Conservation (phyloP, 176 grass and related monocot species). For the Zea luxurians region DNA sequence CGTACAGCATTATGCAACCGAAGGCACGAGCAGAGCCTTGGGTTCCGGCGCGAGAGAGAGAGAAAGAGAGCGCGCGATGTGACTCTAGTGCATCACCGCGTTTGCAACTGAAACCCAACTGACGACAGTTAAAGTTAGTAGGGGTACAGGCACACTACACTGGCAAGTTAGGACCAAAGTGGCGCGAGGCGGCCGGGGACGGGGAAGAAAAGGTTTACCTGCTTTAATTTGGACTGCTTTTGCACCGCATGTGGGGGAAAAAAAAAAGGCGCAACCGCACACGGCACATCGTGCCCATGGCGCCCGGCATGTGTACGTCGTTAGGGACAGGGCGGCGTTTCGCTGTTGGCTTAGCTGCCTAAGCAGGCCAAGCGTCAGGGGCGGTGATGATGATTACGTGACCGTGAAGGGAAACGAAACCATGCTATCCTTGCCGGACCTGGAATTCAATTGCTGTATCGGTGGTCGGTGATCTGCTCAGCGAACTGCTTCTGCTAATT, state of each 20-base stretch:
- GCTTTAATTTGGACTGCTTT: background rate
- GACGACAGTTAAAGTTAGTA: constrained; percentile 18
- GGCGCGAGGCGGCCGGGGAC: background rate
- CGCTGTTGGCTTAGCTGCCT: background rate
- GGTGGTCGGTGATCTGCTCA: constrained; percentile 5
- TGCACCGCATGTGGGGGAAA: background rate
- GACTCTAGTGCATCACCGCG: background rate
- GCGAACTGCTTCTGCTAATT: background rate
- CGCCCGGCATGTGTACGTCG: constrained; percentile 22
- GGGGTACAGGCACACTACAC: background rate
- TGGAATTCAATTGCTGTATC: no score
- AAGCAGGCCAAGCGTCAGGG: background rate
- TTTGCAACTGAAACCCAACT: background rate
- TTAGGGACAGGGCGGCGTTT: background rate
- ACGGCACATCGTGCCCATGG: background rate
- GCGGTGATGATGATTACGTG: background rate
- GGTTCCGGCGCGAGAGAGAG: background rate
- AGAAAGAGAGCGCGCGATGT: background rate
- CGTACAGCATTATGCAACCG: background rate
- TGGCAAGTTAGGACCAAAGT: constrained; percentile 25
- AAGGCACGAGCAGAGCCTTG: background rate
- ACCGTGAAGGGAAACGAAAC: background rate
- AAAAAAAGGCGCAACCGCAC: background rate
- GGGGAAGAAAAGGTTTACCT: constrained; percentile 1
- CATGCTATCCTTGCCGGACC: no score